A percentile compares a stretch with the other conserved stretches of the same genome.
These are phyloP conservation scores for Ophiorrhiza pumila DNA, from an alignment of 257 asterid species.

Conservation along the genomic window DNA sequence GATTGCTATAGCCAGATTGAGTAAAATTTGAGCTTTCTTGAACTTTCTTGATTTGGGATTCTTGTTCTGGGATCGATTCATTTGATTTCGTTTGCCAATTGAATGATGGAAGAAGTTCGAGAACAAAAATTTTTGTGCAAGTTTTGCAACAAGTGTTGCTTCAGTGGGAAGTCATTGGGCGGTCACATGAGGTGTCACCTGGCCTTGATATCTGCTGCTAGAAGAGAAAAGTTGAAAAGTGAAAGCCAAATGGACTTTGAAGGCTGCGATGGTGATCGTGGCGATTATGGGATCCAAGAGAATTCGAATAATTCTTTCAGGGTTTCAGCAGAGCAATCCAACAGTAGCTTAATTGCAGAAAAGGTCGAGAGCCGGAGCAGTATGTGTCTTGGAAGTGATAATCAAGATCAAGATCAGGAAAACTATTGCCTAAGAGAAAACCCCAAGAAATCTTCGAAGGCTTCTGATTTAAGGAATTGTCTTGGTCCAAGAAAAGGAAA, in stretches of 20 bases:
- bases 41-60: conserved; percentile 28
- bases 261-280: conserved; percentile 23
- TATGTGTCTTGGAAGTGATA: conserved; percentile 28
- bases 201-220: conserved; percentile 58
- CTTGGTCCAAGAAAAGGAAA: conserved; percentile 10
- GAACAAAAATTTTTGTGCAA: conserved; percentile 56
- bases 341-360: conserved; percentile 29
- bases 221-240: conserved; percentile 29
- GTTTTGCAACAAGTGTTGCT: conserved; percentile 63
- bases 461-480: conserved; percentile 34
- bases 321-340: conserved; percentile 30
- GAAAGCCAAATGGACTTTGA: conserved; percentile 25
- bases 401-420: conserved; percentile 31
- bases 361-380: conserved; percentile 16
- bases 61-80: conserved; percentile 21
- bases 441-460: conserved; percentile 78
- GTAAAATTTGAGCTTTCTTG: conserved; percentile 19
- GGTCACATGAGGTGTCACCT: conserved; percentile 92
- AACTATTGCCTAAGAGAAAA: conserved; percentile 60
- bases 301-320: conserved; percentile 10
- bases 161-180: conserved; percentile 79
- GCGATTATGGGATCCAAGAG: conserved; percentile 10
- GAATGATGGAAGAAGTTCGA: conserved; percentile 40
- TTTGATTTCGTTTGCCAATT: conserved; percentile 16
- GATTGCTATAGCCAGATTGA: conserved; percentile 4